These are phyloP conservation scores for Xylariaceae sp. DNA, from an alignment of 2,329 filamentous ascomycete species.

Conservation along the genomic window DNA sequence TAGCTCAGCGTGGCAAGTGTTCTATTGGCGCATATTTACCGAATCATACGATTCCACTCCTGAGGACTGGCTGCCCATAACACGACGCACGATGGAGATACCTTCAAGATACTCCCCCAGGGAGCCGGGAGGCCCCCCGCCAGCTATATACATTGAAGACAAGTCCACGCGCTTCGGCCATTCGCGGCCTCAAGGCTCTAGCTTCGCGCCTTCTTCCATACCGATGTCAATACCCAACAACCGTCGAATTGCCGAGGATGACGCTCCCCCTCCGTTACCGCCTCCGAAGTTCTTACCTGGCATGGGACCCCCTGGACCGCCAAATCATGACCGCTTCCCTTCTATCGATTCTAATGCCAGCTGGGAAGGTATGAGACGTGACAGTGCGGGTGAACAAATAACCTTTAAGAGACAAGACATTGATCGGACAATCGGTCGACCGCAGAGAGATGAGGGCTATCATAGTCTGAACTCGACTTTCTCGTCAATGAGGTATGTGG, in stretches of 20 bases:
- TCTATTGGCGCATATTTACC: conserved; percentile 31
- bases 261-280: conserved; percentile 46
- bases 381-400: conserved; percentile 34
- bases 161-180: conserved; percentile 34
- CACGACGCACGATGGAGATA: conserved; percentile 38
- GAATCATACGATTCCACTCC: conserved; percentile 25
- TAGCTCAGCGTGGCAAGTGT: conserved; percentile 29
- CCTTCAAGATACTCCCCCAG: conserved; percentile 39
- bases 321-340: conserved; percentile 37
- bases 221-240: conserved; percentile 47
- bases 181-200: conserved; percentile 34
- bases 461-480: conserved; percentile 42
- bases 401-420: conserved; percentile 32
- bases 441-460: conserved; percentile 44
- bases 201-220: conserved; percentile 43
- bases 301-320: conserved; percentile 32
- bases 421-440: conserved; percentile 30
- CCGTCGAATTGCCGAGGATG: conserved; percentile 41
- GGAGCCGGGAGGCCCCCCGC: conserved; percentile 41
- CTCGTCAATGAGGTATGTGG: conserved; percentile 39
- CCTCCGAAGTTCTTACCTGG: conserved; percentile 44
- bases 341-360: conserved; percentile 41
- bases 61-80: conserved; percentile 11
- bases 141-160: conserved; percentile 42
- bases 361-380: conserved; percentile 39